phyloP scores from a whole-genome alignment of 441 rosid species.

The Erodium texanum region DNA sequence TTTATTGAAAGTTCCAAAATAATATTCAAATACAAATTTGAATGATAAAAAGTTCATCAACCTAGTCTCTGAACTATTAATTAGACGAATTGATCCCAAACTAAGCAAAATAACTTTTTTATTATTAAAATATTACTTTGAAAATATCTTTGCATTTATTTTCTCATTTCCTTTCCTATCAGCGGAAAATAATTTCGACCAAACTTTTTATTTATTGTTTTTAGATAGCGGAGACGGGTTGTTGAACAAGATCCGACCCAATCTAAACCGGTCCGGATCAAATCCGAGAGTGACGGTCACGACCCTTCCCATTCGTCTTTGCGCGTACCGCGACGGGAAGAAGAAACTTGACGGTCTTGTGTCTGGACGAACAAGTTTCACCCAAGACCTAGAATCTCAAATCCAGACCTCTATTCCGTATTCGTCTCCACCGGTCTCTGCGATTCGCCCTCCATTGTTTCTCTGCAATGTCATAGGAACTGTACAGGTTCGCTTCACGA shows the following conservation, averaged over 20 bases:
- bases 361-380: background rate
- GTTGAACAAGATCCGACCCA: constrained; percentile 1
- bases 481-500: background rate
- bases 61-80: too few species aligned
- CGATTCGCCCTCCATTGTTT: background rate
- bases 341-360: constrained; percentile 2
- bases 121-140: too few species aligned
- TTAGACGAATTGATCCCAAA: too few species aligned
- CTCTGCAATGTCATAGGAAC: background rate
- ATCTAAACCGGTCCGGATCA: background rate
- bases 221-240: background rate
- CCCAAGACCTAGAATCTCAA: background rate
- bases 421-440: background rate
- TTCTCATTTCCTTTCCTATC: too few species aligned
- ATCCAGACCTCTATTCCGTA: background rate
- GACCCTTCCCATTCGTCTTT: background rate
- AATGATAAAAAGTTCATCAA: too few species aligned
- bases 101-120: too few species aligned
- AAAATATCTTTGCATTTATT: too few species aligned
- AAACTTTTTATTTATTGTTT: too few species aligned
- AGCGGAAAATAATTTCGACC: too few species aligned
- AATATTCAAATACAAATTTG: too few species aligned
- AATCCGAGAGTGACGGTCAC: constrained; percentile 13
- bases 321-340: background rate
- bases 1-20: too few species aligned